Conservation (phyloP, 2,329 filamentous ascomycete species). For the Phoma herbarum region DNA sequence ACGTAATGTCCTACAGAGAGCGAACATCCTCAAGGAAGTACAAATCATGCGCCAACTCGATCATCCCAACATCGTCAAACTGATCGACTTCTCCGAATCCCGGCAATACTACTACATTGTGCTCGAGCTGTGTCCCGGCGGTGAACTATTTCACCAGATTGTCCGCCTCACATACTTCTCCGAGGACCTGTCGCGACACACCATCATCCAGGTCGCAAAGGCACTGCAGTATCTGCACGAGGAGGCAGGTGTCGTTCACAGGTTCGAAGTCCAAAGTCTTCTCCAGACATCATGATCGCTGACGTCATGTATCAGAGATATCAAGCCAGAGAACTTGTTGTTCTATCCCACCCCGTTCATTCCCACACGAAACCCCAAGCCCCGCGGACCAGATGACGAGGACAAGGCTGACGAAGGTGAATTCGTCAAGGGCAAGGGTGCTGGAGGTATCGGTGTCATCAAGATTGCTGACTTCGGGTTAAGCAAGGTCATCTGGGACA, state of each 20-base stretch:
- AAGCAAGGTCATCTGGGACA: conserved; percentile 98
- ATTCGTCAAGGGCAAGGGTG: conserved; percentile 80
- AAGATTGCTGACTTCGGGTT: conserved; percentile 98
- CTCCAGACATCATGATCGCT: conserved; percentile 33
- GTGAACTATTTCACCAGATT: conserved; percentile 98
- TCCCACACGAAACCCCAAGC: conserved; percentile 81
- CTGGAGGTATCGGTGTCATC: conserved; percentile 91
- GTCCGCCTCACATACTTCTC: conserved; percentile 98
- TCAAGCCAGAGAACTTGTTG: conserved; percentile 97
- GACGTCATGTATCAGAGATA: conserved; percentile 72
- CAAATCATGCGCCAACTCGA: conserved; percentile 98
- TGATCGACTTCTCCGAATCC: conserved; percentile 93
- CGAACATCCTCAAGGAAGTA: conserved; percentile 98
- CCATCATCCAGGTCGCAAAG: conserved; percentile 94
- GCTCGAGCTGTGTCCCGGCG: conserved; percentile 91
- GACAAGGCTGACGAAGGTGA: conserved; percentile 98
- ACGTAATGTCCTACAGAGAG: conserved; percentile 70
- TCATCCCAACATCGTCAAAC: conserved; percentile 93
- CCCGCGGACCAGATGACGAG: conserved; percentile 86
- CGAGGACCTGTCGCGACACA: conserved; percentile 91
- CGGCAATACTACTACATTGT: conserved; percentile 97
- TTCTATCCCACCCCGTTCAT: conserved; percentile 88
- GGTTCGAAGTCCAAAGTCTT: conserved; percentile 65
- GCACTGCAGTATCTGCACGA: conserved; percentile 94
- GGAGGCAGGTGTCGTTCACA: conserved; percentile 93